These are phyloP conservation scores for Fusarium chuoi DNA, from an alignment of 2,329 filamentous ascomycete species.

Conservation along the genomic window DNA sequence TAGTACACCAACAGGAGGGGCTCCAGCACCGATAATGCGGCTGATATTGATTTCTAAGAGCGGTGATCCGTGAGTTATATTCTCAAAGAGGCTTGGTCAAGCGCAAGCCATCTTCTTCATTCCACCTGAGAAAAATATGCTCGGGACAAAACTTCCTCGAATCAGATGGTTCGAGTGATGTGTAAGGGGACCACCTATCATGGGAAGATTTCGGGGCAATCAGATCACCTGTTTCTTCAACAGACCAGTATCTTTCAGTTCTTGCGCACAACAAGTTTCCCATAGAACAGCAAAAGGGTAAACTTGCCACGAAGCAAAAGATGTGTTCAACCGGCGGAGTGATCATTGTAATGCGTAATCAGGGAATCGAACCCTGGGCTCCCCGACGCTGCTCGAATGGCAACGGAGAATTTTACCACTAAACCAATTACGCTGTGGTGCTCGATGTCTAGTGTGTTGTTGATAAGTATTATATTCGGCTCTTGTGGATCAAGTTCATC, in stretches of 20 bases:
- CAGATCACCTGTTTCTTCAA: background rate
- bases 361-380: slow-evolving; percentile 33
- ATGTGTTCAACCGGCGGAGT: accelerated
- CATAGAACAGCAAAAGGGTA: background rate
- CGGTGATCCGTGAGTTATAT: slow-evolving; percentile 11
- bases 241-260: background rate
- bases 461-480: background rate
- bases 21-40: slow-evolving; percentile 7
- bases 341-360: slow-evolving; percentile 6
- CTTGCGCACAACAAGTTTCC: background rate
- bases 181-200: background rate
- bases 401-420: slow-evolving; percentile 25
- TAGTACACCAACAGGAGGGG: background rate
- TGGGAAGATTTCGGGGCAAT: background rate
- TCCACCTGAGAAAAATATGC: background rate
- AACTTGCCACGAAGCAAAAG: background rate
- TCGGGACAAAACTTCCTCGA: slow-evolving; percentile 7
- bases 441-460: accelerated
- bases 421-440: slow-evolving; percentile 7
- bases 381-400: slow-evolving; percentile 22
- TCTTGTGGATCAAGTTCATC: accelerated
- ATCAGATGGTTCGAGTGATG: background rate
- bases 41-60: slow-evolving; percentile 8
- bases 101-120: slow-evolving; percentile 16
- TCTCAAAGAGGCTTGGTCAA: slow-evolving; percentile 29